A percentile compares a stretch with the other conserved stretches of the same genome.
These are phyloP conservation scores for Fusarium sp. DNA, from an alignment of 2,329 filamentous ascomycete genomes.

Conservation along the genomic window DNA sequence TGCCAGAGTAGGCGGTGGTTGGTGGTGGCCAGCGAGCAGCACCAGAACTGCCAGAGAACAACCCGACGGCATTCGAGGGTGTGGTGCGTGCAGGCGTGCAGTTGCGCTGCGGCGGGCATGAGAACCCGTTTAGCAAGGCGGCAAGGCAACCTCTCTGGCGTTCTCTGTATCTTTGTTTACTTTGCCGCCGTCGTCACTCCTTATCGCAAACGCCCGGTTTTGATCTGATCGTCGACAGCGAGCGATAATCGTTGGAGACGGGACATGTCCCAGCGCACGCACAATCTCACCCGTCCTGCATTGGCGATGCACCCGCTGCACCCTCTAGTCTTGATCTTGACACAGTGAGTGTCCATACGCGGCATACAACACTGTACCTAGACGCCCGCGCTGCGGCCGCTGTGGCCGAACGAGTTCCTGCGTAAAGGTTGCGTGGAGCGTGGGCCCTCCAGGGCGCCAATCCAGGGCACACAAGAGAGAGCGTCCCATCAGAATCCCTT, in stretches of 20 bases:
- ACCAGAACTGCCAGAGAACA: conserved; percentile 19
- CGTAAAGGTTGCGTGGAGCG: conserved; percentile 37
- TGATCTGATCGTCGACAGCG: background rate
- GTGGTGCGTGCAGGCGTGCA: conserved; percentile 15
- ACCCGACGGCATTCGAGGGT: conserved; percentile 19
- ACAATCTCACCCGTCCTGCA: conserved; percentile 10
- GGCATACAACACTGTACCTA: conserved; percentile 6
- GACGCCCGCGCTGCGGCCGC: conserved; percentile 28
- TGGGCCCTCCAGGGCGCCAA: conserved; percentile 28
- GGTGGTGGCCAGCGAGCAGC: background rate
- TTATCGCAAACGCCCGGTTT: conserved; percentile 19
- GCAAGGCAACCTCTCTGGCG: conserved; percentile 17
- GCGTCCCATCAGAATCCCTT: conserved; percentile 1
- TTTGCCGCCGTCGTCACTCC: conserved; percentile 38
- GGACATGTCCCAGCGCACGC: conserved; percentile 4
- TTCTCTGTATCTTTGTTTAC: background rate
- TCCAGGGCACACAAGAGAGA: conserved; percentile 6
- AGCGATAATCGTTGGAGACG: conserved; percentile 16
- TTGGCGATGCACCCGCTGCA: background rate
- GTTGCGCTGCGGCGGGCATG: background rate
- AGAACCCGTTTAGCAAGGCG: conserved; percentile 18
- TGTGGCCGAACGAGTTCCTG: conserved; percentile 36
- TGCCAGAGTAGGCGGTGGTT: conserved; percentile 23
- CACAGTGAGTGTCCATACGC: background rate
- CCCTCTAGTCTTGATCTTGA: background rate